Base-by-base conservation (phyloP, 495 filamentous ascomycete species). In the Hypoxylon lenormandii region DNA sequence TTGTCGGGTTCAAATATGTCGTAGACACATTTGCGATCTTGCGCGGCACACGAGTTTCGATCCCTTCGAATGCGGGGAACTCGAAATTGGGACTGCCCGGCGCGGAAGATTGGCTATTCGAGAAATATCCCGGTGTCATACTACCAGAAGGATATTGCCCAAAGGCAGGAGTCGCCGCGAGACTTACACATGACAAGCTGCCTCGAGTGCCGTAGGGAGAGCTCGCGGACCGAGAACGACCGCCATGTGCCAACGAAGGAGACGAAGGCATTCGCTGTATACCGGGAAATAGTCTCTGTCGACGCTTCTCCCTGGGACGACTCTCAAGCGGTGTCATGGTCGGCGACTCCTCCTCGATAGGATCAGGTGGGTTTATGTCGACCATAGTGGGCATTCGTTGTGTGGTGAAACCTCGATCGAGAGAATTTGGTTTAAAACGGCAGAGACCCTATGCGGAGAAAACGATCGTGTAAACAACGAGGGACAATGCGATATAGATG, bases 241-340 rank as follows among this genome's bases (percentile, higher is more conserved):
- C 83, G 49, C 89, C 75, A 53, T 88, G 87, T 28, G 85, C 78
- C 23, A 98, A 80, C 19, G 91, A 90, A 8, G 92, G 90, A 1
- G 91, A 93, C 1, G 95, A 97, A 13, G 93, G 91, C 61, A 98
- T 95, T 42, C 93, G 91, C 70, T 96, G 89, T 49, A 98, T 84
- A 49, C 87, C 88, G 62, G 92, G 89, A 18, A 97, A 79, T 40
- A 98, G 80, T 52, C 88, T 88, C 58, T 89, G 87, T 30, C 91
- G 86, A 19, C 91, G 89, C 75, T 89, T 93, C 48, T 88, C 82
- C 78, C 92, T 95, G 6, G 79, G 77, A 10, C 82, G 80, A 42
- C 77, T 79, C 38, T 88, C 87, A 53, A 84, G 45, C 37, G 65
- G 65, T 21, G 58, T 56, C 64, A 37, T 26, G 21, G 37, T 28